A percentile compares a stretch with the other conserved stretches of the same genome.
These are phyloP conservation scores for Lophiostoma macrostomum DNA, from an alignment of 495 filamentous ascomycete genomes.

Conservation along the genomic window DNA sequence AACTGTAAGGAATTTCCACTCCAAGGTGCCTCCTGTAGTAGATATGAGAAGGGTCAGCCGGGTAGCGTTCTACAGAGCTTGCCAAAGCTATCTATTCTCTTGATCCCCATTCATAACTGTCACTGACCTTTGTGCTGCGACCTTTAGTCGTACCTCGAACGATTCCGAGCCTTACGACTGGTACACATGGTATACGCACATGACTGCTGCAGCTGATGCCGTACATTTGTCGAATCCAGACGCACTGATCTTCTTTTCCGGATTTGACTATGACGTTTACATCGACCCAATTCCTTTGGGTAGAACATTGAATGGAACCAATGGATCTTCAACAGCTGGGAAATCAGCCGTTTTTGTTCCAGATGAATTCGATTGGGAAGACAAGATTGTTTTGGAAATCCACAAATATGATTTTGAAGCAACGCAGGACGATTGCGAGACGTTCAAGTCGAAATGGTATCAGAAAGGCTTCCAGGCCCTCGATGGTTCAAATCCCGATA, in stretches of 20 bases:
- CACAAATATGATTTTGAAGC: constrained; percentile 45
- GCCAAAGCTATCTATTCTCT: too few species aligned
- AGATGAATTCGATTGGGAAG: constrained; percentile 13
- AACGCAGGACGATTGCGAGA: constrained; percentile 27
- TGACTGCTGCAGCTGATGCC: constrained; percentile 15
- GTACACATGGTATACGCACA: constrained; percentile 21
- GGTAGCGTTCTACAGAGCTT: too few species aligned
- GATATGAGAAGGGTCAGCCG: too few species aligned
- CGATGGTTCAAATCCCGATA: constrained; percentile 43
- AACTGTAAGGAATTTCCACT: too few species aligned
- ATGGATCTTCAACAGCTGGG: constrained; percentile 1
- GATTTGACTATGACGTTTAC: constrained; percentile 13
- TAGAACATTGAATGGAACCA: constrained; percentile 12
- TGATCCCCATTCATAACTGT: too few species aligned
- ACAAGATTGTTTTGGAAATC: constrained; percentile 52
- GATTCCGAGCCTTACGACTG: constrained; percentile 15
- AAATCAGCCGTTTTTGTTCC: constrained; percentile 16
- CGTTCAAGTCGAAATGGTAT: constrained; percentile 41
- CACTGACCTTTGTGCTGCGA: too few species aligned
- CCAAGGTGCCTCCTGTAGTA: too few species aligned
- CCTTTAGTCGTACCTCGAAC: constrained; percentile 3
- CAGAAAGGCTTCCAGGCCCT: constrained; percentile 40
- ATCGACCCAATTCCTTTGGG: constrained; percentile 23
- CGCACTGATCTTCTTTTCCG: constrained; percentile 24
- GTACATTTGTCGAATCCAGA: constrained; percentile 12